Conservation (phyloP, 352 stramenopile genomes). For the Phytophthora podocarpi region DNA sequence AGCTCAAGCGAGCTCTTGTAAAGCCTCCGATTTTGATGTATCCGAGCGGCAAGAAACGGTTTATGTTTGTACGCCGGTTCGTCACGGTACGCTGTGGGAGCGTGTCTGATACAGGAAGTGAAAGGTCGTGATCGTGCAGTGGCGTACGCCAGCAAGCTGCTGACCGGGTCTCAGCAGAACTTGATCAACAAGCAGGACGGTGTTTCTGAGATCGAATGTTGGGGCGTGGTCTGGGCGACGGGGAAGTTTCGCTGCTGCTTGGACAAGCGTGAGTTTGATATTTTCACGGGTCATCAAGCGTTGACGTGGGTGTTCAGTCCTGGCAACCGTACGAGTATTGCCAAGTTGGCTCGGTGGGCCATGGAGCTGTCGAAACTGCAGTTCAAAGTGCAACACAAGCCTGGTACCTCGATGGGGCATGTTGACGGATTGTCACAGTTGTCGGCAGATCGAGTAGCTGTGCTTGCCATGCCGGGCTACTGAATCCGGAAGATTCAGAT, state of each 20-base stretch:
- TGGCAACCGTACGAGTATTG: not conserved
- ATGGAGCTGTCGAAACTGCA: not conserved
- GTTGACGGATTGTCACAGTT: not conserved
- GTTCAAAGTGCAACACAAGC: not conserved
- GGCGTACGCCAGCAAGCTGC: not conserved
- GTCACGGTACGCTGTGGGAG: not conserved
- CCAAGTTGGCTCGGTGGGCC: not conserved
- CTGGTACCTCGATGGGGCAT: not conserved
- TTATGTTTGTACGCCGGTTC: not conserved
- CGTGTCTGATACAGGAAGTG: not conserved
- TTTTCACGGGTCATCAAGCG: not conserved
- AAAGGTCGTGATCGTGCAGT: not conserved
- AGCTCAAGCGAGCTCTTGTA: not conserved
- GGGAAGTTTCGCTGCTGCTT: no score
- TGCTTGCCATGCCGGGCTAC: not conserved
- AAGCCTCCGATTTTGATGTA: conserved; percentile 7
- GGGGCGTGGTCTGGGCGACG: not conserved
- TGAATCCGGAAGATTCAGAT: not conserved
- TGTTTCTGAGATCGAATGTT: not conserved
- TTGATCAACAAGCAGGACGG: not conserved
- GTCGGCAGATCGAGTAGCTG: not conserved
- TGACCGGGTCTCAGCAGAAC: not conserved
- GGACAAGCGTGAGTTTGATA: no score
- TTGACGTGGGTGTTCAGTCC: not conserved
- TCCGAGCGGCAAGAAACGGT: not conserved